A percentile compares a stretch with the other conserved stretches of the same genome.
Conservation (phyloP, 352 stramenopile genomes). For the Pythium chondricola region DNA sequence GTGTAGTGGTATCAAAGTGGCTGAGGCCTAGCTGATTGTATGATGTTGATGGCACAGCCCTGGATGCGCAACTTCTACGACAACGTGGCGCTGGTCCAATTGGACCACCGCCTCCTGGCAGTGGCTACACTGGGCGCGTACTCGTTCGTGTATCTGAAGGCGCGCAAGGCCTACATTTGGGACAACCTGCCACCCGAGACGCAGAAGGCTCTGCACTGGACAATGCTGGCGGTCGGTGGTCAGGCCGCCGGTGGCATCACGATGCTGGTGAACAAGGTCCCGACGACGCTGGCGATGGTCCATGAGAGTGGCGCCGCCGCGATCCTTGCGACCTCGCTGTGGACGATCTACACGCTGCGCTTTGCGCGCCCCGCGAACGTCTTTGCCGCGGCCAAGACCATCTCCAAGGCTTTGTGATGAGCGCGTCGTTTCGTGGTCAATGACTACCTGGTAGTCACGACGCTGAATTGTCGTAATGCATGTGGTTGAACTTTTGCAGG, state of each 20-base stretch:
- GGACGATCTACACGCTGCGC: slow-evolving; percentile 52
- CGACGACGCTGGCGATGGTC: slow-evolving; percentile 87
- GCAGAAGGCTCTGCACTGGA: slow-evolving; percentile 47
- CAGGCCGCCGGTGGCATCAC: slow-evolving; percentile 90
- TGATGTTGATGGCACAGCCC: slow-evolving; percentile 26
- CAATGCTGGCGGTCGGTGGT: slow-evolving; percentile 41
- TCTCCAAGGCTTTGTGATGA: slow-evolving; percentile 16
- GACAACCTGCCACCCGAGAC: slow-evolving; percentile 51
- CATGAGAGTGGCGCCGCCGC: slow-evolving; percentile 79
- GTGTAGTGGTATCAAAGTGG: background rate
- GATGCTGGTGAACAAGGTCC: slow-evolving; percentile 95
- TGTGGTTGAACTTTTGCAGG: slow-evolving; percentile 9
- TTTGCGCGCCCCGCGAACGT: slow-evolving; percentile 44
- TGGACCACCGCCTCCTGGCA: slow-evolving; percentile 94
- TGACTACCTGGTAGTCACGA: slow-evolving; percentile 11
- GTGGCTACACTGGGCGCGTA: slow-evolving; percentile 72
- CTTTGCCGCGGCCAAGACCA: slow-evolving; percentile 18
- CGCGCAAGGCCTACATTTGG: slow-evolving; percentile 60
- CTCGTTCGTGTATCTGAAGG: slow-evolving; percentile 40
- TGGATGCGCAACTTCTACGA: slow-evolving; percentile 93
- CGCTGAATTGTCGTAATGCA: background rate
- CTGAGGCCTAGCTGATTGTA: background rate
- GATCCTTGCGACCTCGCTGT: slow-evolving; percentile 60
- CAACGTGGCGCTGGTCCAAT: slow-evolving; percentile 95
- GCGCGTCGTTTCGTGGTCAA: slow-evolving; percentile 7